Conservation (phyloP, 495 filamentous ascomycete species). For the Trichoderma gamsii region DNA sequence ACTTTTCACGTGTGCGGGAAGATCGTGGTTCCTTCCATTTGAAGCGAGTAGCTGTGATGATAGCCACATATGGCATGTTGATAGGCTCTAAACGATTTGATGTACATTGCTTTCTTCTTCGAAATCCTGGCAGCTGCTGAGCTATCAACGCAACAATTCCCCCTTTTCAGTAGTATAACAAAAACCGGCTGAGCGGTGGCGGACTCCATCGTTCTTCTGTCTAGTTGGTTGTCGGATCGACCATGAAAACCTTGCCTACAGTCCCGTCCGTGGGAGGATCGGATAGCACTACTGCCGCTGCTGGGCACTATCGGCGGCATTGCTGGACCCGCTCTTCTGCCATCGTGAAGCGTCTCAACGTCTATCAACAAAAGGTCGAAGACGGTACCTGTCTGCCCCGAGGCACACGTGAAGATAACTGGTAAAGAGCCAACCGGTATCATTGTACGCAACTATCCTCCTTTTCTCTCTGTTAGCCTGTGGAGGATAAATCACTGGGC, state of each 20-base stretch:
- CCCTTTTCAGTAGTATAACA: background rate
- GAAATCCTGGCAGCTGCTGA: background rate
- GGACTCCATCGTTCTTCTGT: conserved; percentile 2
- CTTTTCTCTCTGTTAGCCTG: background rate
- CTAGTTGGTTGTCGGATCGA: conserved; percentile 1
- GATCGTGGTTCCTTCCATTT: background rate
- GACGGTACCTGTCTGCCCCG: background rate
- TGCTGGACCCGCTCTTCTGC: background rate
- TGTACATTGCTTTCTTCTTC: background rate
- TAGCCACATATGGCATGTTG: background rate
- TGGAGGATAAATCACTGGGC: background rate
- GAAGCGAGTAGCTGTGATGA: background rate
- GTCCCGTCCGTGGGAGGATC: conserved; percentile 3
- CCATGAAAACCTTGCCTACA: background rate
- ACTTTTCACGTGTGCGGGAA: conserved; percentile 9
- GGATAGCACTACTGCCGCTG: conserved; percentile 2
- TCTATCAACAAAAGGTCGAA: background rate
- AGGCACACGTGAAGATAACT: background rate
- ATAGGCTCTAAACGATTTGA: background rate
- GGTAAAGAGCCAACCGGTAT: background rate
- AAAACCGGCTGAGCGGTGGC: background rate
- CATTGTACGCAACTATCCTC: background rate
- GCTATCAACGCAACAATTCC: background rate
- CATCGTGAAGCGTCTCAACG: background rate
- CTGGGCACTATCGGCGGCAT: background rate